Base-by-base conservation (phyloP, 2,329 filamentous ascomycete genomes). In the Aaosphaeria pasadenensis region DNA sequence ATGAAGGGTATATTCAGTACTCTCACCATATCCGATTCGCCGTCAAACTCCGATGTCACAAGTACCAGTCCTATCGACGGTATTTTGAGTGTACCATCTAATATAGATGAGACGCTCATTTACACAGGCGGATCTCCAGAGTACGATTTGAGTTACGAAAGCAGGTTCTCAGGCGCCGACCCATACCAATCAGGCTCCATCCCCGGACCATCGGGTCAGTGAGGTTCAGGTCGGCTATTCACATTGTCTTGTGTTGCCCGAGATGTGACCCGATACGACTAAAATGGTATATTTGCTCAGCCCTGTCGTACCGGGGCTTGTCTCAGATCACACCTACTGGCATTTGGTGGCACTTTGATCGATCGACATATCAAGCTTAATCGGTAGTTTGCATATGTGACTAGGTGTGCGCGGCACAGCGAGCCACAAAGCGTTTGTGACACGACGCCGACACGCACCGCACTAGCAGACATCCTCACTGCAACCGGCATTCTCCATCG, bases 1-100 rank as follows among this genome's bases (percentile, higher is more conserved):
- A 84, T 94, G 70, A 85, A 84, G 54, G 83, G 87, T 32, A 78
- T 95, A 28, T 91, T 78, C 58, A 70, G 61, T 45, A 68, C 64
- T 6, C 58, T 77, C 41, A 68, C 59, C 28, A 65, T 71, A 5
- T 66, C 65, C 4, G 62, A 69, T 43, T 68, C 65, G 7, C 66
- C 67, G 2, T 52, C 54, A 5, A 60, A 53, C 4, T 61, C 60
- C 13, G 62, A 66, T 43, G 61, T 51, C 7, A 56, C 60, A 44
- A 63, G 59, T 11, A 46, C 60, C 17, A 62, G 60, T 32, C 62
- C 62, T 28, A 57, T 57, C 29, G n/a, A n/a, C 33, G n/a, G 7
- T n/a, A 4, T n/a, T 9, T 55, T 58, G 24, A 9, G 9, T 9
- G 42, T 48, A 43, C 48, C 55, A 6, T 38, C 40, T 11, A 51